Percentiles rank a stretch among this genome's conserved stretches.
Evolutionary conservation across 495 filamentous ascomycete species (phyloP).

Genomic region (Neurospora tetraspora): DNA sequence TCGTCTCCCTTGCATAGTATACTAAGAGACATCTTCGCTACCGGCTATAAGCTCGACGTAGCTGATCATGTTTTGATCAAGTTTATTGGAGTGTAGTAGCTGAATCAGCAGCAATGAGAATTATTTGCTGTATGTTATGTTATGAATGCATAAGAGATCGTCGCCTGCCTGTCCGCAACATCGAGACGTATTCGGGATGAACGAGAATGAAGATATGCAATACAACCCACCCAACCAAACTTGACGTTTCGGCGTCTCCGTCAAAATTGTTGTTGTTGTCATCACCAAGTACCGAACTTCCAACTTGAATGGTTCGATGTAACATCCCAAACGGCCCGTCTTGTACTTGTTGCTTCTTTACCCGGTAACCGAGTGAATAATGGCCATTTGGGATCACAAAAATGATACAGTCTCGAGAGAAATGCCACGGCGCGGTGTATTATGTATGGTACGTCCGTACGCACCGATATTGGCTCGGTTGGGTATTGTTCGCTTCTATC

Average conservation of each 20-base stretch:
- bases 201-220: neutral
- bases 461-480: neutral
- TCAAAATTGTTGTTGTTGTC: neutral
- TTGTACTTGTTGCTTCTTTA: neutral
- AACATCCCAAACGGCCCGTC: neutral
- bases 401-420: neutral
- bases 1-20: too few relatives aligned
- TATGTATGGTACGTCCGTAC: neutral
- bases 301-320: neutral
- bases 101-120: too few relatives aligned
- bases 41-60: neutral
- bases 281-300: neutral
- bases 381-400: too few relatives aligned
- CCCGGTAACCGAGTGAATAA: neutral
- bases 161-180: neutral
- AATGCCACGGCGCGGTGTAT: neutral
- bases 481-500: neutral
- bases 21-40: too few relatives aligned
- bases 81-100: too few relatives aligned
- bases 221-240: neutral
- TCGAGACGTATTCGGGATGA: neutral
- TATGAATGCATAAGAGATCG: neutral
- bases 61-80: too few relatives aligned
- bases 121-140: neutral
- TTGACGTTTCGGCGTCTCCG: neutral